Evolutionary conservation across 345 rosid species (phyloP).

Genomic region (Eucalyptus albens): DNA sequence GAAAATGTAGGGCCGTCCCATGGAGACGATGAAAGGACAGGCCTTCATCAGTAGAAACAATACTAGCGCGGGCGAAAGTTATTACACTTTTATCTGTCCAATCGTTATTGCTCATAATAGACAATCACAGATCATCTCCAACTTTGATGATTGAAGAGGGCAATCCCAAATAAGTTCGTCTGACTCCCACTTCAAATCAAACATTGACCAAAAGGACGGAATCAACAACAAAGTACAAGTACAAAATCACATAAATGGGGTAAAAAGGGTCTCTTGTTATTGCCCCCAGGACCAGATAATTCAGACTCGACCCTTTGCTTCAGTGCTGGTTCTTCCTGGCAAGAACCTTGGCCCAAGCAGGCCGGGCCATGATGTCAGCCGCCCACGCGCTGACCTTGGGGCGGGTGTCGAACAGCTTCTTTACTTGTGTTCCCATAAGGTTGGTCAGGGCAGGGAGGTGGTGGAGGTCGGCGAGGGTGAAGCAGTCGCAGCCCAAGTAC

Average conservation of each 20-base stretch:
- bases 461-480: conserved; percentile 65
- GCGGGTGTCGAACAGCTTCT: conserved; percentile 1
- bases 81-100: neutral
- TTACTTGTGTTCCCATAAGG: conserved; percentile 27
- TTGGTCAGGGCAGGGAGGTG: conserved; percentile 36
- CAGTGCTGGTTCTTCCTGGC: conserved; percentile 5
- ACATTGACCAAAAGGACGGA: neutral
- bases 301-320: neutral
- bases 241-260: neutral
- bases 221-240: neutral
- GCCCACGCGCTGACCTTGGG: conserved; percentile 22
- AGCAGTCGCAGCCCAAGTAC: conserved; percentile 53
- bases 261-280: neutral
- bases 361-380: conserved; percentile 13
- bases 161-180: neutral
- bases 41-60: neutral
- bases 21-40: neutral
- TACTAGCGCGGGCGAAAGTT: neutral
- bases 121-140: neutral
- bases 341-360: conserved; percentile 36
- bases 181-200: neutral
- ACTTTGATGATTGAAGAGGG: neutral
- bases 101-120: neutral
- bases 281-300: neutral
- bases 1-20: neutral